Conservation (phyloP, 2,329 filamentous ascomycete species). For the Alternaria brassicicola region DNA sequence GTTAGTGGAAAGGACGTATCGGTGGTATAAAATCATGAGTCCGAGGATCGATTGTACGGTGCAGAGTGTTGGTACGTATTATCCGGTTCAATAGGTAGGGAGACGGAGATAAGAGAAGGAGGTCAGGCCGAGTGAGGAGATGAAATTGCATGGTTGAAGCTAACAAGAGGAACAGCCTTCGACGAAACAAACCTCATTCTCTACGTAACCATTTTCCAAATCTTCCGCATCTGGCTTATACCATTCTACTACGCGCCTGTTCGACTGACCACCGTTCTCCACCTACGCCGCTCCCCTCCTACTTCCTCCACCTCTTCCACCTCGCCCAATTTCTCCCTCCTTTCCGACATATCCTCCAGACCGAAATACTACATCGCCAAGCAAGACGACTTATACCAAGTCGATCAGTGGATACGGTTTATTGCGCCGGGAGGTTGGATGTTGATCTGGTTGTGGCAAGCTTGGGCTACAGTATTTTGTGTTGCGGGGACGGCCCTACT, state of each 20-base stretch:
- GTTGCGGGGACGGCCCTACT: conserved; percentile 62
- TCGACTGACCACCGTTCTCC: conserved; percentile 70
- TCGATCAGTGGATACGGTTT: conserved; percentile 77
- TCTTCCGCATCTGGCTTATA: conserved; percentile 77
- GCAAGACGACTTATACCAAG: conserved; percentile 84
- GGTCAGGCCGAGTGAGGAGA: too few species aligned
- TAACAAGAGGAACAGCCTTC: conserved; percentile 59
- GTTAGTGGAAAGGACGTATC: conserved; percentile 71
- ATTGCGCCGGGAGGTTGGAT: conserved; percentile 64
- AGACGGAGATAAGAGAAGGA: too few species aligned
- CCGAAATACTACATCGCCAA: conserved; percentile 71
- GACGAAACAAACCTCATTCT: conserved; percentile 70
- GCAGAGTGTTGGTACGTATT: conserved; percentile 62
- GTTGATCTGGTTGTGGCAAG: conserved; percentile 67
- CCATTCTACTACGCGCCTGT: conserved; percentile 75
- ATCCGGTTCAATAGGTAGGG: too few species aligned
- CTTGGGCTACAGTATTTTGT: conserved; percentile 69
- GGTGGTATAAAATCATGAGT: conserved; percentile 78
- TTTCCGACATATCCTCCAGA: neutral
- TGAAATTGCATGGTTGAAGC: too few species aligned
- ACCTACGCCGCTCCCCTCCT: conserved; percentile 50
- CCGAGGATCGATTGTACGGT: conserved; percentile 73
- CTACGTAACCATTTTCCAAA: conserved; percentile 75
- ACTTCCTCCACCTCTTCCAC: neutral
- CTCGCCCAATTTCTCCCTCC: neutral